phyloP scores from a whole-genome alignment of 768 basidiomycete genomes.

The Suillus tomentosus region DNA sequence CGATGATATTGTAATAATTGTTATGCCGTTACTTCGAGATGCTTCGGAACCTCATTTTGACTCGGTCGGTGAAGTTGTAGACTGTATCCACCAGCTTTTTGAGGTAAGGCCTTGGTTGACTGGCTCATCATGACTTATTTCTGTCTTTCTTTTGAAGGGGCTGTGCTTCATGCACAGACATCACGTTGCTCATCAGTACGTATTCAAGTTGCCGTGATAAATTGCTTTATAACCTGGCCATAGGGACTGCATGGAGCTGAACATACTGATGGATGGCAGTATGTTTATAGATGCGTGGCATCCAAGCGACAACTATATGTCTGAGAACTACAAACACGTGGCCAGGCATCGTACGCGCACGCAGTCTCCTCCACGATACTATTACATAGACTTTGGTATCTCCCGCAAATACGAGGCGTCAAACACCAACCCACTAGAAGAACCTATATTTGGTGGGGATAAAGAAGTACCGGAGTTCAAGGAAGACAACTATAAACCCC shows the following conservation, averaged over 20 bases:
- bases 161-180: conserved; percentile 41
- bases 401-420: conserved; percentile 33
- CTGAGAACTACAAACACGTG: conserved; percentile 15
- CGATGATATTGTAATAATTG: conserved; percentile 18
- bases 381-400: conserved; percentile 39
- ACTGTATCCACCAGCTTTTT: conserved; percentile 25
- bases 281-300: conserved; percentile 33
- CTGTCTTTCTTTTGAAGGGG: conserved; percentile 23
- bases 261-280: conserved; percentile 35
- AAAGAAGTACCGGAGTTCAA: conserved; percentile 42
- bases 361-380: conserved; percentile 32
- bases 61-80: conserved; percentile 25
- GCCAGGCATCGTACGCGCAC: conserved; percentile 34
- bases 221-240: too few species aligned
- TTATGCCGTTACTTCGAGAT: conserved; percentile 27
- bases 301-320: conserved; percentile 14
- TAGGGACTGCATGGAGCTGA: conserved; percentile 29
- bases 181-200: conserved; percentile 40
- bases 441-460: conserved; percentile 42
- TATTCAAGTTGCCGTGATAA: neutral
- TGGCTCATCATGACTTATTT: neutral
- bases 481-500: conserved; percentile 22
- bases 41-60: conserved; percentile 21
- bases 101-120: conserved; percentile 18
- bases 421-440: conserved; percentile 27